A percentile compares a stretch with the other conserved stretches of the same genome.
Conservation (phyloP, 2,329 filamentous ascomycete species). For the Paecilomyces sp. region DNA sequence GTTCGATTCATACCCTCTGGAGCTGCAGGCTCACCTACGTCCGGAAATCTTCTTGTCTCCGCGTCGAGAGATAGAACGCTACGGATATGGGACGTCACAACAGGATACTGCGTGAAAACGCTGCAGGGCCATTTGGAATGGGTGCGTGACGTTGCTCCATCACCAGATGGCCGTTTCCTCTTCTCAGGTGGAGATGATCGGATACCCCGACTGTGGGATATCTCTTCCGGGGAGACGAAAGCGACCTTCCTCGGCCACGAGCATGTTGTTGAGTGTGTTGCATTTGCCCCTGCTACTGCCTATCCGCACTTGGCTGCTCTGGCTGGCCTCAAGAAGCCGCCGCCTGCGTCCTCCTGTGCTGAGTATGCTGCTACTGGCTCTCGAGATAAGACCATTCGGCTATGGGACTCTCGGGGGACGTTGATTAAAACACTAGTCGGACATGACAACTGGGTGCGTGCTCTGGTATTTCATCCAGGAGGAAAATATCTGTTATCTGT, state of each 20-base stretch:
- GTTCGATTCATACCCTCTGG: constrained; percentile 83
- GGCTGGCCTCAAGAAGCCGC: constrained; percentile 76
- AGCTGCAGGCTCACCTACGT: constrained; percentile 67
- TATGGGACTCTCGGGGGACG: constrained; percentile 82
- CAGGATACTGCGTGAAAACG: constrained; percentile 88
- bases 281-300: constrained; percentile 70
- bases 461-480: constrained; percentile 79
- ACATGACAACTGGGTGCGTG: constrained; percentile 92
- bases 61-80: constrained; percentile 80
- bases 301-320: constrained; percentile 72
- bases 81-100: constrained; percentile 87
- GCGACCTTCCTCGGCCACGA: constrained; percentile 79
- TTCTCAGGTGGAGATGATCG: constrained; percentile 78
- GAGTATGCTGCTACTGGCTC: constrained; percentile 88
- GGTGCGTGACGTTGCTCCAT: constrained; percentile 83
- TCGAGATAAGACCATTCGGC: constrained; percentile 80
- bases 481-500: constrained; percentile 85
- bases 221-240: constrained; percentile 67
- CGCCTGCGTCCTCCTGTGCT: constrained; percentile 63
- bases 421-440: constrained; percentile 77
- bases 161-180: constrained; percentile 74
- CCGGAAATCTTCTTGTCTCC: constrained; percentile 77
- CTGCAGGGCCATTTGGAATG: constrained; percentile 78
- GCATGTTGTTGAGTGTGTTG: constrained; percentile 77
- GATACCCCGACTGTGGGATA: constrained; percentile 78